Conservation (phyloP, 2,329 filamentous ascomycete species). For the Fusarium bulbicola region DNA sequence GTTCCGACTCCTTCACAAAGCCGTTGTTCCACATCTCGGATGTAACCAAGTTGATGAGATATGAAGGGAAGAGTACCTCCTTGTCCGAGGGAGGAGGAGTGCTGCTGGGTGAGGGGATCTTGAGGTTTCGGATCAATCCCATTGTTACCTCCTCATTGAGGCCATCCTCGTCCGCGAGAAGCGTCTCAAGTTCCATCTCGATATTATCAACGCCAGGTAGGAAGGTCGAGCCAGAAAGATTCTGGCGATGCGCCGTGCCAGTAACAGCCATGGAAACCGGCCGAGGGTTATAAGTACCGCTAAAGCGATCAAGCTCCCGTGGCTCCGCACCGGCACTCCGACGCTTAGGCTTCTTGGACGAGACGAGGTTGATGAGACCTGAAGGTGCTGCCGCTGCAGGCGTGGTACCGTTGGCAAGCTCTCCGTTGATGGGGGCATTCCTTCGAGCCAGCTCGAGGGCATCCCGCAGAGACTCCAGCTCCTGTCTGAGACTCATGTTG, state of each 20-base stretch:
- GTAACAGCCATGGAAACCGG: conserved; percentile 95
- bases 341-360: conserved; percentile 96
- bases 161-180: conserved; percentile 93
- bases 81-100: conserved; percentile 95
- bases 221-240: conserved; percentile 78
- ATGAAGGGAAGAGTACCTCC: conserved; percentile 97
- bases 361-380: conserved; percentile 95
- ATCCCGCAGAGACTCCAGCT: conserved; percentile 89
- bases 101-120: conserved; percentile 89
- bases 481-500: conserved; percentile 84
- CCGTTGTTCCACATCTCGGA: conserved; percentile 99
- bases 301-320: conserved; percentile 88
- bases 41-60: conserved; percentile 98
- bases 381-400: conserved; percentile 64
- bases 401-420: conserved; percentile 51
- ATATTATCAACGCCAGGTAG: conserved; percentile 87
- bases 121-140: conserved; percentile 94
- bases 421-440: conserved; percentile 77
- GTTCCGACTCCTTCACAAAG: conserved; percentile 98
- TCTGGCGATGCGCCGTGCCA: conserved; percentile 72
- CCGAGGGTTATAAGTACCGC: conserved; percentile 89
- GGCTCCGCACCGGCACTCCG: conserved; percentile 89
- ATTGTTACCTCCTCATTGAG: conserved; percentile 97
- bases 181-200: conserved; percentile 91
- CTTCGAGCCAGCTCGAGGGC: conserved; percentile 89